Base-by-base conservation (phyloP, 2,329 filamentous ascomycete genomes). In the Fusarium piperis region DNA sequence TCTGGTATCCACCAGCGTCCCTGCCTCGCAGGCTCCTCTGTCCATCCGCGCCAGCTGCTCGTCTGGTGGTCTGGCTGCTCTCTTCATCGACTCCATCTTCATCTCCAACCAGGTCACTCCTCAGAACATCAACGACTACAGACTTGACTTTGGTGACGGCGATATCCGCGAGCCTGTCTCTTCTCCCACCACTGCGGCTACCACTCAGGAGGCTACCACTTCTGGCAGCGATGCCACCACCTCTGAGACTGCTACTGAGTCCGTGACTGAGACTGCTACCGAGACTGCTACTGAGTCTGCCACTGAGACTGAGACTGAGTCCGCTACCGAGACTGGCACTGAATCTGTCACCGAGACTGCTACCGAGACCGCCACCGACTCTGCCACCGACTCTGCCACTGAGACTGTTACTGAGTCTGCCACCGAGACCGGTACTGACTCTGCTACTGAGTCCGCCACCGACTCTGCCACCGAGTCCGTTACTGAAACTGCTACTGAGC, bases 41-140 rank as follows among this genome's bases (percentile, higher is more conserved):
- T 59, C 48, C 20, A 68, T 75, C 16, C 51, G 55, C 18, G 51
- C 72, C 6, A 44, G 32, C 2, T 75, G 73, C 30, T 26, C 12
- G 2, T 11, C 18, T 4, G 70, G 71, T 6, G 68, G 60, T 2
- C 41, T 65, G 1, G 62, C 68, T 0, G 12, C 52, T 0, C 33
- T 75, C 3, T 59, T 72, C 6, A 23, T 74, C 4, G 72, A 74
- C 16, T 70, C 72, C 0, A 61, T 74, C 52, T 74, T 74, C 32
- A 46, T 74, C 2, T 74, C 72, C 3, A 73, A 74, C 56, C 53
- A 73, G 33, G 72, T 74, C 15, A 74, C 72, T 8, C 62, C 65
- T 9, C 55, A 62, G n/a, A 74, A 64, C 38, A 74, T 74, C 11
- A 51, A 46, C 11, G 26, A 64, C 16, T 65, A 63, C 13, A 23